A percentile compares a stretch with the other conserved stretches of the same genome.
phyloP scores from a whole-genome alignment of 2,329 filamentous ascomycete genomes.

The Aspergillus sp. region DNA sequence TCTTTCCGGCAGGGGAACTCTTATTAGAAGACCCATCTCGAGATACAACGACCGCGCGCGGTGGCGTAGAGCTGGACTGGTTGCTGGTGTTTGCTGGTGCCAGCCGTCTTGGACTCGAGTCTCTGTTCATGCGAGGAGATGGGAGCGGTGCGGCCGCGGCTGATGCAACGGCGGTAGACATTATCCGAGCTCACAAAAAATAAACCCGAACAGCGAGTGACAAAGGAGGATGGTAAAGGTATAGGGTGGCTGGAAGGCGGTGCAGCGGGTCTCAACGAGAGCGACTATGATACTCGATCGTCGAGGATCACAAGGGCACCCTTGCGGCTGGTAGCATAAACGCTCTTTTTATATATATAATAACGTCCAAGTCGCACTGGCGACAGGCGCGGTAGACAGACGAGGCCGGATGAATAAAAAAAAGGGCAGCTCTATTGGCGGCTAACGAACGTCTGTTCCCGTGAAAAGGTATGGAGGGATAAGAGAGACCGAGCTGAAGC shows the following conservation, averaged over 20 bases:
- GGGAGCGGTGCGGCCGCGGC: conserved; percentile 44
- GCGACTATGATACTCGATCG: background rate
- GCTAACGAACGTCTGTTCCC: conserved; percentile 15
- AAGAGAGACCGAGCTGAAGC: conserved; percentile 9
- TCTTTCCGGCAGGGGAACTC: conserved; percentile 37
- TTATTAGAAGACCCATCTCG: conserved; percentile 36
- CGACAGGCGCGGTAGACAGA: conserved; percentile 5
- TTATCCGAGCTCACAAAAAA: conserved; percentile 22
- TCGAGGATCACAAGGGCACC: conserved; percentile 4
- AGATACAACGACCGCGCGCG: conserved; percentile 31
- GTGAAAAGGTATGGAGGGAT: conserved; percentile 1
- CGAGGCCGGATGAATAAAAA: conserved; percentile 10
- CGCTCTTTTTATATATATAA: conserved; percentile 17
- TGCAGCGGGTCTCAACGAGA: conserved; percentile 1
- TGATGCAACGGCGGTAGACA: conserved; percentile 52
- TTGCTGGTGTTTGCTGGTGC: conserved; percentile 36
- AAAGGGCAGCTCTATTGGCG: conserved; percentile 18
- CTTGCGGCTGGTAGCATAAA: conserved; percentile 3
- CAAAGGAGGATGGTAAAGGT: background rate
- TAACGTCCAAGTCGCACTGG: background rate
- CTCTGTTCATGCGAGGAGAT: conserved; percentile 44
- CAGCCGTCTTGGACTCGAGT: conserved; percentile 45
- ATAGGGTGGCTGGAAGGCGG: conserved; percentile 4
- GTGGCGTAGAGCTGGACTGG: conserved; percentile 35
- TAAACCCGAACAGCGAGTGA: background rate